Conservation (phyloP, 495 filamentous ascomycete species). For the Aspergillus panamensis region DNA sequence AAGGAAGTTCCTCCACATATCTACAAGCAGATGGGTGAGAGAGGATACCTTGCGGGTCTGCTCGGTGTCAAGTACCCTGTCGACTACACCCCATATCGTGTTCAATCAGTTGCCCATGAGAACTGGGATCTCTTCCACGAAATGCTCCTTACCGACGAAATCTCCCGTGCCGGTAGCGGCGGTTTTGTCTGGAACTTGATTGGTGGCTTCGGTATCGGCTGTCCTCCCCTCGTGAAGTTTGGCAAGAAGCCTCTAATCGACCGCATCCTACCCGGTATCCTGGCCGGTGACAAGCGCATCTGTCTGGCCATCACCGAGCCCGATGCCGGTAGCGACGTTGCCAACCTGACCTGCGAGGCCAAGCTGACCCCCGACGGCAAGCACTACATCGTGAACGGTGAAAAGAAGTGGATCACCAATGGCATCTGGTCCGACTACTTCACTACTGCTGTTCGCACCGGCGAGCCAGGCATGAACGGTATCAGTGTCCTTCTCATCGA, state of each 20-base stretch:
- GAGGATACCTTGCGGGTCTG: constrained; percentile 87
- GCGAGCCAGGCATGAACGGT: constrained; percentile 81
- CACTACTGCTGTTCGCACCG: constrained; percentile 92
- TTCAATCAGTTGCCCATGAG: constrained; percentile 76
- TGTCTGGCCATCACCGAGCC: constrained; percentile 85
- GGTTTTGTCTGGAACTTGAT: constrained; percentile 98
- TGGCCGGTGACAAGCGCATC: constrained; percentile 92
- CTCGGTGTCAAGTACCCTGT: constrained; percentile 75
- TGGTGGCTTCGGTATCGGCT: constrained; percentile 90
- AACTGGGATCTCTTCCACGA: constrained; percentile 99
- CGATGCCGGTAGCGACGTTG: constrained; percentile 82
- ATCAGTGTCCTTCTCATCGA: constrained; percentile 86
- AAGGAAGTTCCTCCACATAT: constrained; percentile 82
- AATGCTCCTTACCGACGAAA: constrained; percentile 88
- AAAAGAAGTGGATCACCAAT: constrained; percentile 99
- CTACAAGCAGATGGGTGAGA: constrained; percentile 92
- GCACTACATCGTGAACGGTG: constrained; percentile 98
- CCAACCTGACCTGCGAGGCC: constrained; percentile 91
- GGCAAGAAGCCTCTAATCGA: constrained; percentile 89
- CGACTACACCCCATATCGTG: constrained; percentile 62
- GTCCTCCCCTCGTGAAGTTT: constrained; percentile 87
- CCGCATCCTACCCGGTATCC: constrained; percentile 74
- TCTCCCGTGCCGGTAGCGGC: constrained; percentile 82
- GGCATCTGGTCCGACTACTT: constrained; percentile 97
- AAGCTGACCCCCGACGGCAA: constrained; percentile 92